Conservation (phyloP, 2,329 filamentous ascomycete genomes). For the Pseudogymnoascus sp. region DNA sequence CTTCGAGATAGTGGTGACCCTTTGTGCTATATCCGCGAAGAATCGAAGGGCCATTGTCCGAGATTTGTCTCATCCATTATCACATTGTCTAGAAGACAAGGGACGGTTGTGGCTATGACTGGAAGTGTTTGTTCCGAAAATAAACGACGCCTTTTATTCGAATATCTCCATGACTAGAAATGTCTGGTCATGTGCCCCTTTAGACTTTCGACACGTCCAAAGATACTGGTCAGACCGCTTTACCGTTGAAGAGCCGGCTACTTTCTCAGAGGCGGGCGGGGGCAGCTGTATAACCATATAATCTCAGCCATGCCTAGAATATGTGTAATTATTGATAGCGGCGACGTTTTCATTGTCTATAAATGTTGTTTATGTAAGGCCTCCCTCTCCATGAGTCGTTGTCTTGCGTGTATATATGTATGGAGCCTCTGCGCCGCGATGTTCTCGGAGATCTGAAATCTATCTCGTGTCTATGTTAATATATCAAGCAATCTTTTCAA, state of each 20-base stretch:
- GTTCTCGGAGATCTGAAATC: not conserved
- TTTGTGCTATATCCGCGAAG: not conserved
- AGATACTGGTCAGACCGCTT: not conserved
- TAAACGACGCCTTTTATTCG: not conserved
- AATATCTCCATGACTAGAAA: not conserved
- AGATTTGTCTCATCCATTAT: not conserved
- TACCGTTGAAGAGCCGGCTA: not conserved
- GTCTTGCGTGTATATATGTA: not conserved
- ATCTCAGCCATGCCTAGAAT: not conserved
- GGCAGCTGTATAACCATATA: not conserved
- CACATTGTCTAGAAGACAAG: not conserved
- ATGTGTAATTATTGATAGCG: not conserved
- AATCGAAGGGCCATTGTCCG: not conserved
- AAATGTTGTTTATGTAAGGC: not conserved
- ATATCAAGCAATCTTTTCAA: constrained; percentile 31
- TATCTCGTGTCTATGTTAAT: not conserved
- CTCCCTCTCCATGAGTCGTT: not conserved
- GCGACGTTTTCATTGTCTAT: not conserved
- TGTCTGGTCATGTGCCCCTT: not conserved
- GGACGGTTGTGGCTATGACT: not conserved
- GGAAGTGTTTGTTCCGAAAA: not conserved
- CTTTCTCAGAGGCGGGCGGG: too few species aligned
- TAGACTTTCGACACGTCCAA: not conserved
- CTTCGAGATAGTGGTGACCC: not conserved
- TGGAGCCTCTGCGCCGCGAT: not conserved